Evolutionary conservation across 768 basidiomycete species (phyloP), one percentile per base, ranked within the genome.

Genomic region (Lactarius deliciosus): DNA sequence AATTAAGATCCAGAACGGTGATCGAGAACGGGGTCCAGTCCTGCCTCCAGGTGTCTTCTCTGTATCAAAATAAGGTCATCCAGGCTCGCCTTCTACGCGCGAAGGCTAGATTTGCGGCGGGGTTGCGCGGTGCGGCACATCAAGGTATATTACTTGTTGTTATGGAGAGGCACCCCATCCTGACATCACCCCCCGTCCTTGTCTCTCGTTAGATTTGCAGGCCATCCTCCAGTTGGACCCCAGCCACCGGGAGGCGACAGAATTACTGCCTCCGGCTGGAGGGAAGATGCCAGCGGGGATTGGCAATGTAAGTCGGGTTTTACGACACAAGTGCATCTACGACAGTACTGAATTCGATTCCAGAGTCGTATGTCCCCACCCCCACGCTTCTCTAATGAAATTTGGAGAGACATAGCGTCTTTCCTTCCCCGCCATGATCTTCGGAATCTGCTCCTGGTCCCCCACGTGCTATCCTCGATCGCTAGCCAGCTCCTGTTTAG

Each of bases 21-120:
- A 83, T 89, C 77, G 89, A 91, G 78, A 90, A 89, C 74, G 87
- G 86, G 57, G 86, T 89, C 65, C 86, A 89, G 75, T 89, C 88
- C 5, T 86, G 86, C 69, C 78, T 91, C 50, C 81, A 84, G 69
- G 81, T 89, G 59, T 78, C 81, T 20, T 82, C 82, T 13, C 77
- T 85, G 53, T 78, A 82, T 47, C 75, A 82, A 11, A 79, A 81
- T 72, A 84, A 81, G 60, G 75, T 83, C 10, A 83, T 85, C 25
- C 84, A 82, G 72, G 87, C 87, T 60, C 83, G 86, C 66, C 80
- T 91, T 53, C 74, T 90, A 58, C 83, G 89, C 28, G 89, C 87
- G n/a, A 84, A 84, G 77, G 81, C 82, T 66, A 82, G 87, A 69
- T 79, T 88, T n/a, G 79, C 83, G 8, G 81, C 82, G 34, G 87